These are phyloP conservation scores for Thelonectria discophora DNA, from an alignment of 2,329 filamentous ascomycete species.

Conservation along the genomic window DNA sequence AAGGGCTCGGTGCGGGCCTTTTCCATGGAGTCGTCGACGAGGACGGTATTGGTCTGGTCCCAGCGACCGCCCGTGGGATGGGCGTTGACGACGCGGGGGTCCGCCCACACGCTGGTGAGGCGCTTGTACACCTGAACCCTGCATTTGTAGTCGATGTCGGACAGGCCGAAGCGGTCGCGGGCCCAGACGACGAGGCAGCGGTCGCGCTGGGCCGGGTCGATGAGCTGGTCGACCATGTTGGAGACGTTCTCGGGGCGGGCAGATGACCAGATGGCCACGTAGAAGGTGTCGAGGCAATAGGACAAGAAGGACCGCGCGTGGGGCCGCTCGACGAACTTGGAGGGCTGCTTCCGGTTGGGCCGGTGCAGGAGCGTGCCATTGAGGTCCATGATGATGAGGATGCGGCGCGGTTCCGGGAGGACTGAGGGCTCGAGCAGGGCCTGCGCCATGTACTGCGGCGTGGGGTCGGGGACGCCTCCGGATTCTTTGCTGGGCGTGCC, in stretches of 20 bases:
- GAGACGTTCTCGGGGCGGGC: constrained; percentile 77
- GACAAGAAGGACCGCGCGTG: constrained; percentile 73
- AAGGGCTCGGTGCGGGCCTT: constrained; percentile 86
- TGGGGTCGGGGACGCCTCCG: constrained; percentile 69
- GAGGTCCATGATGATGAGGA: constrained; percentile 89
- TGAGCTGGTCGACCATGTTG: constrained; percentile 71
- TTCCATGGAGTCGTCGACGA: constrained; percentile 84
- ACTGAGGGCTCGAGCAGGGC: constrained; percentile 55
- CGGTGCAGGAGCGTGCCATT: constrained; percentile 90
- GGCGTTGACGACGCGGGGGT: constrained; percentile 52
- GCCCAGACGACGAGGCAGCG: constrained; percentile 78
- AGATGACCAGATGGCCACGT: constrained; percentile 91
- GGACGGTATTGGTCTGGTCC: constrained; percentile 85
- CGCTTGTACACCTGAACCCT: constrained; percentile 93
- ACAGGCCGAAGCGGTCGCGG: constrained; percentile 78
- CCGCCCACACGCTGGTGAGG: constrained; percentile 75
- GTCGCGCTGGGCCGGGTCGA: constrained; percentile 62
- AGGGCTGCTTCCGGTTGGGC: constrained; percentile 58
- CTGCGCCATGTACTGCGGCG: constrained; percentile 66
- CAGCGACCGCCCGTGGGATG: constrained; percentile 65
- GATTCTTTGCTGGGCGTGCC: constrained; percentile 51
- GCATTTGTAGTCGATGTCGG: constrained; percentile 66
- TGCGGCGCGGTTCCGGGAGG: constrained; percentile 61
- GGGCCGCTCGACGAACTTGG: constrained; percentile 71
- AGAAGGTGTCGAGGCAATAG: constrained; percentile 78